phyloP scores from a whole-genome alignment of 495 filamentous ascomycete genomes.

The Aspergillus coremiiformis region DNA sequence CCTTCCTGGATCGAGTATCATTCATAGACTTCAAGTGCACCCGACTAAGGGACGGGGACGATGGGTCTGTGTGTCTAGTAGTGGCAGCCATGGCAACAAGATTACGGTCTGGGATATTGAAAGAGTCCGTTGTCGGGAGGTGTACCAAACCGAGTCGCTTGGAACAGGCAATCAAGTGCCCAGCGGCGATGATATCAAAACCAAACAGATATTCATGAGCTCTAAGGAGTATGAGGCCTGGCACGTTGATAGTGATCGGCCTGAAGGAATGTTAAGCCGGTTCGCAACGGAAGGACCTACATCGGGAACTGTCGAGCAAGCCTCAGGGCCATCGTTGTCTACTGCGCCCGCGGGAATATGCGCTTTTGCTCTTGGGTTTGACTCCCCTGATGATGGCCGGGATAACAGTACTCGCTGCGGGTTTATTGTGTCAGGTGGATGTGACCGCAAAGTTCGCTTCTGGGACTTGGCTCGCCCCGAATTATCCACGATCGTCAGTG shows the following conservation, averaged over 20 bases:
- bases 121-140: slow-evolving; percentile 78
- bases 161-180: slow-evolving; percentile 11
- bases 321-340: slow-evolving; percentile 23
- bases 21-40: slow-evolving; percentile 73
- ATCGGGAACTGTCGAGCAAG: slow-evolving; percentile 40
- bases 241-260: slow-evolving; percentile 82
- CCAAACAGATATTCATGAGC: slow-evolving; percentile 29
- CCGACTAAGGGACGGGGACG: slow-evolving; percentile 67
- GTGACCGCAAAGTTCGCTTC: slow-evolving; percentile 84
- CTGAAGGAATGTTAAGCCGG: slow-evolving; percentile 80
- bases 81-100: slow-evolving; percentile 77
- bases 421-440: slow-evolving; percentile 80
- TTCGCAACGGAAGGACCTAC: slow-evolving; percentile 58
- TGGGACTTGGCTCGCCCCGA: slow-evolving; percentile 79
- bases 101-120: slow-evolving; percentile 95
- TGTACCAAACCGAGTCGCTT: slow-evolving; percentile 58
- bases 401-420: slow-evolving; percentile 38
- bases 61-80: slow-evolving; percentile 81
- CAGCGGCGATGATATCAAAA: slow-evolving; percentile 9
- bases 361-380: slow-evolving; percentile 44
- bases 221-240: slow-evolving; percentile 73
- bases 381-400: slow-evolving; percentile 39
- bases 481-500: slow-evolving; percentile 69
- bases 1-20: slow-evolving; percentile 69
- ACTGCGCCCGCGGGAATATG: slow-evolving; percentile 33